Conservation (phyloP, 1,139 yeast genomes). For the Hemisphaericaspora xylanilytica region DNA sequence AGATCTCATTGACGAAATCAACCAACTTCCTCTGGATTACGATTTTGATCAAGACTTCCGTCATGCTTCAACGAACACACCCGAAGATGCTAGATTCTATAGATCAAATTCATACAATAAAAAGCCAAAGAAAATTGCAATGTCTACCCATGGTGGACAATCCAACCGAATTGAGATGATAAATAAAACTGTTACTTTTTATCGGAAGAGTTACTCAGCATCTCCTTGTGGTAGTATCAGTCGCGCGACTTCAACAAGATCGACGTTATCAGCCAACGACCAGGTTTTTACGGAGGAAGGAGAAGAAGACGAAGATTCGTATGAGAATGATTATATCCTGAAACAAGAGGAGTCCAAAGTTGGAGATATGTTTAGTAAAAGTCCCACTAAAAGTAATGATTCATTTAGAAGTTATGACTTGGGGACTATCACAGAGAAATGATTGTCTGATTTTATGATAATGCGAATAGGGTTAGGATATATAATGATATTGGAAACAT, state of each 20-base stretch:
- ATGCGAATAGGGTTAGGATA: neutral
- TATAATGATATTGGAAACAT: neutral
- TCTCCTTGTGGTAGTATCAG: conserved; percentile 20
- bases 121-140: conserved; percentile 28
- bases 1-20: conserved; percentile 51
- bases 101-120: conserved; percentile 36
- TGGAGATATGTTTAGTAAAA: neutral
- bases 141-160: conserved; percentile 19
- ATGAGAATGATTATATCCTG: conserved; percentile 2
- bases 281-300: conserved; percentile 18
- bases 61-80: conserved; percentile 18
- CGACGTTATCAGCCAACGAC: conserved; percentile 5
- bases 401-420: conserved; percentile 4
- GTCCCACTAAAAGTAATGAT: neutral
- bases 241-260: conserved; percentile 29
- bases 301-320: conserved; percentile 13
- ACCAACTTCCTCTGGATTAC: conserved; percentile 58
- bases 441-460: neutral
- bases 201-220: conserved; percentile 18
- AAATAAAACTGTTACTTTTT: conserved; percentile 58
- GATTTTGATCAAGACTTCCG: conserved; percentile 39
- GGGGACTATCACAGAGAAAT: conserved; percentile 17
- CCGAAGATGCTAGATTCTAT: conserved; percentile 15
- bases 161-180: conserved; percentile 50
- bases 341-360: too few species aligned